phyloP scores from a whole-genome alignment of 371 early-diverging fungal genomes.

The Zychaea mexicana region DNA sequence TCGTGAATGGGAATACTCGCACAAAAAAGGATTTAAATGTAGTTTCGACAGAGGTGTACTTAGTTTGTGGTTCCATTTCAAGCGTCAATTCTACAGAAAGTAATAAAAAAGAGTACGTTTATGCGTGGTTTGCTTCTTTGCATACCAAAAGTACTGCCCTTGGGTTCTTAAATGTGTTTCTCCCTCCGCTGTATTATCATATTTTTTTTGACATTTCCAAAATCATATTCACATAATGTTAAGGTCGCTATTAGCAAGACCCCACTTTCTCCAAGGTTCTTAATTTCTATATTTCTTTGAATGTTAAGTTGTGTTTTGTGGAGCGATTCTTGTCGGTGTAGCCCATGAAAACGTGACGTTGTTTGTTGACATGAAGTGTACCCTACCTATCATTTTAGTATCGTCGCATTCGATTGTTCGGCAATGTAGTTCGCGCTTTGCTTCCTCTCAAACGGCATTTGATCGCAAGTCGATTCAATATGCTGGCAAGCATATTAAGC shows the following conservation, averaged over 20 bases:
- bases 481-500: constrained; percentile 28
- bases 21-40: constrained; percentile 90
- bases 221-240: neutral
- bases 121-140: too few species aligned
- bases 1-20: constrained; percentile 93
- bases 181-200: neutral
- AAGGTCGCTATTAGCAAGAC: neutral
- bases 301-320: neutral
- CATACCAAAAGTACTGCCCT: too few species aligned
- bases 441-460: constrained; percentile 1
- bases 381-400: too few species aligned
- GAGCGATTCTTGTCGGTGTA: too few species aligned
- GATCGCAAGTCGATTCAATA: constrained; percentile 12
- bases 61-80: constrained; percentile 93
- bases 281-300: neutral
- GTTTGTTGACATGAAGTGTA: too few species aligned
- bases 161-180: too few species aligned
- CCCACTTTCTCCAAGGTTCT: neutral
- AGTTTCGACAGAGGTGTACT: constrained; percentile 91
- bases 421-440: neutral
- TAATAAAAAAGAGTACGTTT: constrained; percentile 32
- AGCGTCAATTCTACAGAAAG: constrained; percentile 80
- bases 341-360: too few species aligned
- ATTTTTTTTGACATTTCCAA: neutral
- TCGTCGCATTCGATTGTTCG: neutral